Evolutionary conservation across 2,329 filamentous ascomycete genomes (phyloP).

Genomic region (Penicillium aurantiogriseum): DNA sequence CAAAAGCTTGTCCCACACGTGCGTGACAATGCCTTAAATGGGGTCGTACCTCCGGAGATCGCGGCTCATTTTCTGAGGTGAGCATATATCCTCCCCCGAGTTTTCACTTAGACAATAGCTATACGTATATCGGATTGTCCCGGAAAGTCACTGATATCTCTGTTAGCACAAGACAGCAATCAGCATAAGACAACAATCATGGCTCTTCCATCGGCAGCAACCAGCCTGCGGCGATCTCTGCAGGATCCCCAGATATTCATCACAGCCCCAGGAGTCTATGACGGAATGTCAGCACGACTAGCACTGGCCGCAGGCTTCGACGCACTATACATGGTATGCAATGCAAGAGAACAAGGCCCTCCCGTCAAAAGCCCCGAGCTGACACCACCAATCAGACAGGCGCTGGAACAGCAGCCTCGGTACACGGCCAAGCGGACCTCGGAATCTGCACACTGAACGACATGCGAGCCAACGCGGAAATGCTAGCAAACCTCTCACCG

Average conservation of each 20-base stretch:
- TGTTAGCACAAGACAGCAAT: constrained; percentile 1
- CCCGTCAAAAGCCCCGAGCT: background rate
- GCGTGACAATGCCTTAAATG: background rate
- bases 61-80: background rate
- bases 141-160: background rate
- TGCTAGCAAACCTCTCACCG: constrained; percentile 53
- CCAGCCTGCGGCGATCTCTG: constrained; percentile 35
- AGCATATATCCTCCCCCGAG: background rate
- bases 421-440: constrained; percentile 51
- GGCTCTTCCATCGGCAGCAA: constrained; percentile 29
- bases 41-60: background rate
- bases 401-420: constrained; percentile 51
- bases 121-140: background rate
- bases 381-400: constrained; percentile 43
- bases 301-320: constrained; percentile 51
- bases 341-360: background rate
- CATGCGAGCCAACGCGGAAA: constrained; percentile 54
- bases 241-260: constrained; percentile 41
- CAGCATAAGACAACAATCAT: constrained; percentile 18
- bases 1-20: constrained; percentile 13
- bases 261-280: constrained; percentile 51
- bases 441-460: constrained; percentile 53
- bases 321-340: constrained; percentile 51
- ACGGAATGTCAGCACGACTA: constrained; percentile 51
- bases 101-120: background rate